Evolutionary conservation across 2,329 filamentous ascomycete genomes (phyloP).

Genomic region (Pseudogymnoascus sp.): DNA sequence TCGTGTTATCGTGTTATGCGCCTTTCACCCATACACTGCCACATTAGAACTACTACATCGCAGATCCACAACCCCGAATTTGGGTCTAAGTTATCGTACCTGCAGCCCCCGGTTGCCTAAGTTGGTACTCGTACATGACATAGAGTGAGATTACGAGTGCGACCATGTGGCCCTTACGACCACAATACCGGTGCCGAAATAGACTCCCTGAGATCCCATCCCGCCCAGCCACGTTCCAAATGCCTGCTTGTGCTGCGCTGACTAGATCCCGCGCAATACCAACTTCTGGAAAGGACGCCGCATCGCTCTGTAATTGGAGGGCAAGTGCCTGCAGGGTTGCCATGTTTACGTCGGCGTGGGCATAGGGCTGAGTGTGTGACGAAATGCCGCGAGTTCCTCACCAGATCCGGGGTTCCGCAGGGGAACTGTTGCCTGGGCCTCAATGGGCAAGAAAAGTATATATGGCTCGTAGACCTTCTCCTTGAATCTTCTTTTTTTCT

Average conservation of each 20-base stretch:
- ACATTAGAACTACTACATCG: neutral
- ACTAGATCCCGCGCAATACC: slow-evolving; percentile 1
- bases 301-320: neutral
- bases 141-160: neutral
- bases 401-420: neutral
- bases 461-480: neutral
- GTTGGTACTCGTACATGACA: neutral
- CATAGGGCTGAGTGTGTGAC: slow-evolving; percentile 8
- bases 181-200: neutral
- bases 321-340: neutral
- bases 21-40: slow-evolving; percentile 6
- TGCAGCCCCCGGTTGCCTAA: neutral
- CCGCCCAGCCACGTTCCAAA: slow-evolving; percentile 4
- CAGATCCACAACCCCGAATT: neutral
- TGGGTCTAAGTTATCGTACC: slow-evolving; percentile 7
- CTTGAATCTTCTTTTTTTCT: neutral
- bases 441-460: slow-evolving; percentile 1
- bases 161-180: neutral
- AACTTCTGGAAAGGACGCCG: neutral
- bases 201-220: slow-evolving; percentile 3
- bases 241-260: slow-evolving; percentile 3
- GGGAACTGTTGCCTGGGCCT: neutral
- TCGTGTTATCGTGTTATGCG: neutral
- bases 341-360: slow-evolving; percentile 4
- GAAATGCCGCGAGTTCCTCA: neutral